Evolutionary conservation across 2,329 filamentous ascomycete genomes (phyloP).

Genomic region (Aureobasidium melanogenum): DNA sequence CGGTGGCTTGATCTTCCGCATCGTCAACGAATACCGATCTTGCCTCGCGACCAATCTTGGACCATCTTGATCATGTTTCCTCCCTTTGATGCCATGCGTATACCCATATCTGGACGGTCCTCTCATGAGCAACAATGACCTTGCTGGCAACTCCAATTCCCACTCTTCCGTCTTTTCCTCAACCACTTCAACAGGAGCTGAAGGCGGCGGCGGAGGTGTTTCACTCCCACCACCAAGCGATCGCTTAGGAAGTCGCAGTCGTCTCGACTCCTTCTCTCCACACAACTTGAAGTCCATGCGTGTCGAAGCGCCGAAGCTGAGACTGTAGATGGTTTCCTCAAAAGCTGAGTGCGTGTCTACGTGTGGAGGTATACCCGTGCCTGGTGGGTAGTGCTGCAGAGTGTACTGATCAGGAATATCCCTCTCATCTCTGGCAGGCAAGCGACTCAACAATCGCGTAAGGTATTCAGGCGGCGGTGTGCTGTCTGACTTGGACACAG

Average conservation of each 20-base stretch:
- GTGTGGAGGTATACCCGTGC: conserved; percentile 11
- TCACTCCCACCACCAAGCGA: conserved; percentile 4
- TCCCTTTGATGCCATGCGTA: conserved; percentile 10
- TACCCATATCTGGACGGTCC: conserved; percentile 6
- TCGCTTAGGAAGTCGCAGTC: conserved; percentile 4
- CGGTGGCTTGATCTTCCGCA: conserved; percentile 3
- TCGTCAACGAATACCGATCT: conserved; percentile 10
- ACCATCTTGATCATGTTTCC: conserved; percentile 1
- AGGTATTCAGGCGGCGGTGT: conserved; percentile 6
- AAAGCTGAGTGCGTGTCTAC: conserved; percentile 12
- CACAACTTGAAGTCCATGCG: conserved; percentile 7
- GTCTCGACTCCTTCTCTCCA: conserved; percentile 4
- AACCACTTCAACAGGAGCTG: not conserved
- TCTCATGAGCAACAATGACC: conserved; percentile 8
- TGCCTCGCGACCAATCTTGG: not conserved
- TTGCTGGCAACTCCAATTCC: conserved; percentile 6
- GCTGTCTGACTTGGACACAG: not conserved
- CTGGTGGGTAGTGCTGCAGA: conserved; percentile 6
- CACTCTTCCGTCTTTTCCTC: conserved; percentile 8
- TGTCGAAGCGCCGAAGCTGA: conserved; percentile 7
- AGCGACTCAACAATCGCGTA: not conserved
- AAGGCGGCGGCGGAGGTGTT: not conserved
- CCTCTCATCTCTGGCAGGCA: conserved; percentile 2
- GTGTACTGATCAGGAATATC: conserved; percentile 10
- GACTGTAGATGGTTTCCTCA: conserved; percentile 10